Evolutionary conservation across 2,329 filamentous ascomycete genomes (phyloP).

Genomic region (Colletotrichum spinosum): DNA sequence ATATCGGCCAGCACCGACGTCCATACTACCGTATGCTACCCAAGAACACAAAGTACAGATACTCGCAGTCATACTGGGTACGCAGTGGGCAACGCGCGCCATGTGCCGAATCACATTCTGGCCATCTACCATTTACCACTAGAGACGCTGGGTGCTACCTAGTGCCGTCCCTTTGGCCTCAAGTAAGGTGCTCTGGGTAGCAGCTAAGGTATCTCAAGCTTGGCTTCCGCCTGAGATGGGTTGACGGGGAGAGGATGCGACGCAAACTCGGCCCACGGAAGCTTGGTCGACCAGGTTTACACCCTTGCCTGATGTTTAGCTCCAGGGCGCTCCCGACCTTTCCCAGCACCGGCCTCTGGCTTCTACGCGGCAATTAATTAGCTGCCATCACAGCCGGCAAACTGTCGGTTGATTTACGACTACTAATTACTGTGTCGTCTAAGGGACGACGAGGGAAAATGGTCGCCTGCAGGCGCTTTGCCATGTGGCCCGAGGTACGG

Average conservation of each 20-base stretch:
- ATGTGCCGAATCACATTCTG: conserved; percentile 12
- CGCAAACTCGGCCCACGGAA: conserved; percentile 31
- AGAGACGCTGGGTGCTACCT: conserved; percentile 25
- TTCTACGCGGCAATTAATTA: too few species aligned
- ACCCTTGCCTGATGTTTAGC: conserved; percentile 10
- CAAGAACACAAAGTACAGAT: too few species aligned
- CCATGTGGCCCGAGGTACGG: too few species aligned
- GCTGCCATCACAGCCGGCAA: too few species aligned
- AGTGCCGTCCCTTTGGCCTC: conserved; percentile 24
- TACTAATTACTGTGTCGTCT: too few species aligned
- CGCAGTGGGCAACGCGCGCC: too few species aligned
- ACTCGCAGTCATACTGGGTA: too few species aligned
- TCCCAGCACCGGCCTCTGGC: conserved; percentile 1
- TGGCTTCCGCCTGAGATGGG: conserved; percentile 36
- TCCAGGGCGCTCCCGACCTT: conserved; percentile 26
- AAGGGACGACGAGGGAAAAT: too few species aligned
- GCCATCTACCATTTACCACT: conserved; percentile 1
- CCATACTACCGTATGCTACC: conserved; percentile 25
- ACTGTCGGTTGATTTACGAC: too few species aligned
- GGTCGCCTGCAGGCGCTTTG: too few species aligned
- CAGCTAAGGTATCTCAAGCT: conserved; percentile 34
- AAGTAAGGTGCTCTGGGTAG: conserved; percentile 35
- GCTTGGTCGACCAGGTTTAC: conserved; percentile 24
- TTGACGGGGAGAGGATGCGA: conserved; percentile 36
- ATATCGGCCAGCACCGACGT: conserved; percentile 26